Evolutionary conservation across 176 grass and related monocot species (phyloP).

Genomic region (Bothriochloa decipiens): DNA sequence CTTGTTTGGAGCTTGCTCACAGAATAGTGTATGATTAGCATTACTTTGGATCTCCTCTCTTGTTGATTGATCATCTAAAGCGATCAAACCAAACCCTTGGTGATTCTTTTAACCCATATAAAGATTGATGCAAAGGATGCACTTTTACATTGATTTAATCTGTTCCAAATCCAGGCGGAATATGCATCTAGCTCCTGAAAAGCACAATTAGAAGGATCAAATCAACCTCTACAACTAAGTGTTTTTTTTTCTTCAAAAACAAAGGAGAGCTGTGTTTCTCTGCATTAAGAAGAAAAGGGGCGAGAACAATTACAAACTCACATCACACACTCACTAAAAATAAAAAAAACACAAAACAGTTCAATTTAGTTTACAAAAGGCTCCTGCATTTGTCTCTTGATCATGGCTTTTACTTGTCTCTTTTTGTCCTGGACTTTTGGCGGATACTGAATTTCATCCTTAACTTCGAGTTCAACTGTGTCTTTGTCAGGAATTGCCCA

Average conservation of each 20-base stretch:
- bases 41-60: too few species aligned
- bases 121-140: too few species aligned
- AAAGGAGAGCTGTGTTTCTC: background rate
- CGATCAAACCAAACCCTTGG: too few species aligned
- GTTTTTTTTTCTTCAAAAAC: background rate
- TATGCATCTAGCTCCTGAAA: background rate
- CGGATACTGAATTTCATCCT: slow-evolving; percentile 23
- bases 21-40: too few species aligned
- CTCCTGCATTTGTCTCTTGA: slow-evolving; percentile 21
- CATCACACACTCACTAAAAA: too few species aligned
- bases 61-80: too few species aligned
- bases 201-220: background rate
- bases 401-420: slow-evolving; percentile 1
- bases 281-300: background rate
- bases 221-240: background rate
- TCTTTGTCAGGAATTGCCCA: slow-evolving; percentile 87
- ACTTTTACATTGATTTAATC: too few species aligned
- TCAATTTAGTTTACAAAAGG: background rate
- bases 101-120: too few species aligned
- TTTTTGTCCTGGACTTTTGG: slow-evolving; percentile 1
- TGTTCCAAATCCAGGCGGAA: too few species aligned
- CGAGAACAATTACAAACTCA: background rate
- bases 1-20: too few species aligned
- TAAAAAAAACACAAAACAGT: background rate
- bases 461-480: slow-evolving; percentile 38